Conservation (phyloP, 1,284 basidiomycete genomes). For the Malassezia vespertilionis region DNA sequence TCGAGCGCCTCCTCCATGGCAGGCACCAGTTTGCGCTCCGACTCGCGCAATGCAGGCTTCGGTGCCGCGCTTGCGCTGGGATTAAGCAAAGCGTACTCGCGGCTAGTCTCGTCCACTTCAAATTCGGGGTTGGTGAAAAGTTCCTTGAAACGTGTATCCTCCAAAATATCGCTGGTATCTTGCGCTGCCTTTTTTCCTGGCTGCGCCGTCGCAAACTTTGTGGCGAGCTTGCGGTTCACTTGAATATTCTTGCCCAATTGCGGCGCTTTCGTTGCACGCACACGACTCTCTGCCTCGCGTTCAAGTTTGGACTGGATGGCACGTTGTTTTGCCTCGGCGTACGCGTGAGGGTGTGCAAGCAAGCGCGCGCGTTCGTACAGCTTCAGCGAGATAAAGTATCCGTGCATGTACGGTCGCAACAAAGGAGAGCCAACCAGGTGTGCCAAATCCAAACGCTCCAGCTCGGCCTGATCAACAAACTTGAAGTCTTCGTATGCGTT, state of each 20-base stretch:
- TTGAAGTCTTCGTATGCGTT: slow-evolving; percentile 87
- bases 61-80: slow-evolving; percentile 55
- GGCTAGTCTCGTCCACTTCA: slow-evolving; percentile 72
- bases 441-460: slow-evolving; percentile 63
- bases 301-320: slow-evolving; percentile 79
- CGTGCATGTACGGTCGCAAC: slow-evolving; percentile 99
- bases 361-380: slow-evolving; percentile 90
- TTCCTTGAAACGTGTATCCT: slow-evolving; percentile 77
- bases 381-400: slow-evolving; percentile 90
- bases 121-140: slow-evolving; percentile 91
- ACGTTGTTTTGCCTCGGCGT: slow-evolving; percentile 82
- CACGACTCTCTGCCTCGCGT: slow-evolving; percentile 81
- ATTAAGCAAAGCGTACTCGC: slow-evolving; percentile 83
- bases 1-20: slow-evolving; percentile 79
- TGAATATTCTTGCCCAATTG: slow-evolving; percentile 52
- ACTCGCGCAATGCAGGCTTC: slow-evolving; percentile 3
- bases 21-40: slow-evolving; percentile 55
- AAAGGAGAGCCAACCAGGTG: slow-evolving; percentile 86
- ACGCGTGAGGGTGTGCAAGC: slow-evolving; percentile 90
- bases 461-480: slow-evolving; percentile 79
- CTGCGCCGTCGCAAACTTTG: slow-evolving; percentile 57
- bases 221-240: slow-evolving; percentile 85
- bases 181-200: slow-evolving; percentile 33
- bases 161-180: slow-evolving; percentile 54
- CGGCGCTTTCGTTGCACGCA: slow-evolving; percentile 52